phyloP scores from a whole-genome alignment of 192 early-diverging fungal species.

The Dissophora ornata region DNA sequence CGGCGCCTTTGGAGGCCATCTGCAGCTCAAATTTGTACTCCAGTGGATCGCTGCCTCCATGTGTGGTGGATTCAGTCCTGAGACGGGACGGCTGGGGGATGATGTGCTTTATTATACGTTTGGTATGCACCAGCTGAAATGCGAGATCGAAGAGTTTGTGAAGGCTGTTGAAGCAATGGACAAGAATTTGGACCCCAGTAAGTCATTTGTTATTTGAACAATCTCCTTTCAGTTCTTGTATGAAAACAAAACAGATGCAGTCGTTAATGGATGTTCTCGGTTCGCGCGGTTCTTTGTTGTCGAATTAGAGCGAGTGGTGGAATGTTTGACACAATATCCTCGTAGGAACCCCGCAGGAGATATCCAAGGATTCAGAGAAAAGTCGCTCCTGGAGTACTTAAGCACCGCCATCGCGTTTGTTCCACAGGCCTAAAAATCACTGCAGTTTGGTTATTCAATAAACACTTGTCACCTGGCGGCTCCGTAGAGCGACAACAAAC shows the following conservation, averaged over 20 bases:
- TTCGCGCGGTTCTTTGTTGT: no score
- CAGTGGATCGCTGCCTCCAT: slow-evolving; percentile 52
- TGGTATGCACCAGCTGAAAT: slow-evolving; percentile 30
- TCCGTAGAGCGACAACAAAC: no score
- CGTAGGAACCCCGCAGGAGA: slow-evolving; percentile 33
- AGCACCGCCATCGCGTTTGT: slow-evolving; percentile 25
- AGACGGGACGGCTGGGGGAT: slow-evolving; percentile 5
- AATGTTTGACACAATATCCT: slow-evolving; percentile 36
- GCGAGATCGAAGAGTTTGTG: slow-evolving; percentile 39
- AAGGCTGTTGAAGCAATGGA: slow-evolving; percentile 14
- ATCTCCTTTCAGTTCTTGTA: no score
- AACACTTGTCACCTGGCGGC: no score
- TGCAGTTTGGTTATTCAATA: no score
- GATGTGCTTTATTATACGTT: slow-evolving; percentile 46
- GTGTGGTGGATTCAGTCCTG: slow-evolving; percentile 8
- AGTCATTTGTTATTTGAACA: no score
- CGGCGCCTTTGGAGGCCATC: slow-evolving; percentile 51
- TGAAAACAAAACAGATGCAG: no score
- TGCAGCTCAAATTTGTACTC: slow-evolving; percentile 52
- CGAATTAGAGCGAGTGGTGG: slow-evolving; percentile 35
- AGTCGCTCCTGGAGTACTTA: slow-evolving; percentile 39
- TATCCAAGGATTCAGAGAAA: slow-evolving; percentile 41
- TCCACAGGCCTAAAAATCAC: neutral
- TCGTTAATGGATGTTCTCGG: no score
- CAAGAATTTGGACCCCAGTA: slow-evolving; percentile 32